These are phyloP conservation scores for Diaporthe amygdali DNA, from an alignment of 2,329 filamentous ascomycete genomes.

Conservation along the genomic window DNA sequence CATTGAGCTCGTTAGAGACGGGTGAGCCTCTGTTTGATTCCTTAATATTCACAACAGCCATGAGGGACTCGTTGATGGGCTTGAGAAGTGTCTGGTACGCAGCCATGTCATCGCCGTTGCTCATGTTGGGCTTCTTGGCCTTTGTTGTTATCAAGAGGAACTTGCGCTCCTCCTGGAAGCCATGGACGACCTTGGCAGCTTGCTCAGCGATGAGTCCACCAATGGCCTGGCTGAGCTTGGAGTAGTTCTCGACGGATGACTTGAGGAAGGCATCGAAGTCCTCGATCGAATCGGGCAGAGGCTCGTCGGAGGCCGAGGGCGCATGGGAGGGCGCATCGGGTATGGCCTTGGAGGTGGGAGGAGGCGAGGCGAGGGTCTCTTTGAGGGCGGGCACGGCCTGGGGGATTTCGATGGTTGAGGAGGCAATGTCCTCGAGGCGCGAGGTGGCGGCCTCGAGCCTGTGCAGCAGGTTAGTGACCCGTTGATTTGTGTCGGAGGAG, in stretches of 20 bases:
- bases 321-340: constrained; percentile 47
- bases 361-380: constrained; percentile 42
- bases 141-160: constrained; percentile 89
- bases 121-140: constrained; percentile 86
- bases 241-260: constrained; percentile 77
- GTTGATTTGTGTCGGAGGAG: constrained; percentile 31
- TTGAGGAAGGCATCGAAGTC: constrained; percentile 85
- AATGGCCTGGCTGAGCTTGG: constrained; percentile 77
- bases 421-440: constrained; percentile 93
- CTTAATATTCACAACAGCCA: constrained; percentile 79
- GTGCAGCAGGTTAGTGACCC: constrained; percentile 53
- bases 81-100: constrained; percentile 80
- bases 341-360: constrained; percentile 36
- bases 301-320: constrained; percentile 49
- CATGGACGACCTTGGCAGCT: constrained; percentile 60
- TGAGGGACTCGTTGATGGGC: constrained; percentile 83
- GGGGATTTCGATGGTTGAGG: constrained; percentile 69
- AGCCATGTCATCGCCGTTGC: constrained; percentile 58
- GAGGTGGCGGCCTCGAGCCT: constrained; percentile 98
- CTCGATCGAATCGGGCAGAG: constrained; percentile 77
- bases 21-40: constrained; percentile 79
- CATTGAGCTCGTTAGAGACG: constrained; percentile 81
- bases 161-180: constrained; percentile 84
- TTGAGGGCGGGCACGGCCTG: constrained; percentile 54
- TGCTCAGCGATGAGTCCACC: constrained; percentile 82